Conservation (phyloP, 1,284 basidiomycete genomes). For the Trichosporon asahii region DNA sequence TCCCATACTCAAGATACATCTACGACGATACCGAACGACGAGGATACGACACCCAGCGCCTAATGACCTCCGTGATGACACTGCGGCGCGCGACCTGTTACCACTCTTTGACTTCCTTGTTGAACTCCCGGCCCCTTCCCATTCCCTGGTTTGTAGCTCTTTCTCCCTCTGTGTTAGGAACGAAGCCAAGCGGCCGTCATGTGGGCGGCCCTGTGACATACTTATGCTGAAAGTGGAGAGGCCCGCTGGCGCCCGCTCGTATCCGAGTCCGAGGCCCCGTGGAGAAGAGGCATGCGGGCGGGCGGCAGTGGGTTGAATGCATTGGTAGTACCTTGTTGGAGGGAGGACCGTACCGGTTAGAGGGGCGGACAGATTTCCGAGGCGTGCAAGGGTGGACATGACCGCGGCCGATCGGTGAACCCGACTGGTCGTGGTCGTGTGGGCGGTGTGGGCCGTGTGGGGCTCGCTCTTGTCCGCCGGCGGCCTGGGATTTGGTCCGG, state of each 20-base stretch:
- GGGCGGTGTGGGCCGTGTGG: not conserved
- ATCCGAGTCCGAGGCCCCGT: constrained; percentile 1
- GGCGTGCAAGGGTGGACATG: not conserved
- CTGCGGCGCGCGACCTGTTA: not conserved
- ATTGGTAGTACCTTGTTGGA: not conserved
- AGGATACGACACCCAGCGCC: not conserved
- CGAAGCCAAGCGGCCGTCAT: not conserved
- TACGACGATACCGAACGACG: not conserved
- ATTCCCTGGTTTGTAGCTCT: not conserved
- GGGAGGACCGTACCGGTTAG: not conserved
- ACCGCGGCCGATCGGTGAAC: constrained; percentile 9
- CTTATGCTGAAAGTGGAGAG: not conserved
- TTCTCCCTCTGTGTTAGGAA: not conserved
- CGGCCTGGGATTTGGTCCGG: not conserved
- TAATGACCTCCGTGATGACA: not conserved
- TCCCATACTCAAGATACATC: not conserved
- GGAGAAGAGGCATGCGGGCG: not conserved
- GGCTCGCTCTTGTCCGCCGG: not conserved
- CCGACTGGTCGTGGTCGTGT: not conserved
- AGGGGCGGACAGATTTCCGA: not conserved
- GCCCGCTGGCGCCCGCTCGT: not conserved
- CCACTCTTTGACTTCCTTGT: not conserved
- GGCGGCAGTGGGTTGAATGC: not conserved
- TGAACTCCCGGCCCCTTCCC: not conserved
- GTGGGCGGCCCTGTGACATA: not conserved